phyloP scores from a whole-genome alignment of 2,329 filamentous ascomycete genomes.

The Seiridium cupressi region DNA sequence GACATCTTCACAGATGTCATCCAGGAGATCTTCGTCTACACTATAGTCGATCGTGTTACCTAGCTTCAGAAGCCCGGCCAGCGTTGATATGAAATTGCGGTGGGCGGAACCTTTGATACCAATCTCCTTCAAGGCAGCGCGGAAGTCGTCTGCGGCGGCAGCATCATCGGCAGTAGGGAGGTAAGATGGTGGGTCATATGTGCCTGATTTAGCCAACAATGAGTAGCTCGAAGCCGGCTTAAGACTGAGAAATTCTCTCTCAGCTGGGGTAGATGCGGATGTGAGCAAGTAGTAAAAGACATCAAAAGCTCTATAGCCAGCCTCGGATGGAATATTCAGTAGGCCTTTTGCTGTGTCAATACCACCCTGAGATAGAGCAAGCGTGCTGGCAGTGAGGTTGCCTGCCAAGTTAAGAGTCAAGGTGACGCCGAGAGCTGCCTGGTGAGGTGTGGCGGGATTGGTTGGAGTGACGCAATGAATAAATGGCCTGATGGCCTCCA shows the following conservation, averaged over 20 bases:
- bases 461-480: constrained; percentile 82
- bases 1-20: constrained; percentile 87
- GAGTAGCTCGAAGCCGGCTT: constrained; percentile 75
- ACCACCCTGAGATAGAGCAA: constrained; percentile 82
- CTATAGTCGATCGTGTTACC: constrained; percentile 86
- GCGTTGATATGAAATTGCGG: constrained; percentile 78
- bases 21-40: constrained; percentile 79
- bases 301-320: constrained; percentile 89
- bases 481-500: constrained; percentile 83
- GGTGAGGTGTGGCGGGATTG: constrained; percentile 80
- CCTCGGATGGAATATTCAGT: constrained; percentile 73
- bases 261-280: constrained; percentile 82
- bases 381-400: constrained; percentile 69
- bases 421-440: constrained; percentile 77
- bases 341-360: constrained; percentile 82
- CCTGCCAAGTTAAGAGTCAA: constrained; percentile 81
- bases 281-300: constrained; percentile 97
- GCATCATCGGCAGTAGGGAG: constrained; percentile 90
- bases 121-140: constrained; percentile 81
- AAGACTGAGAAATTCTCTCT: constrained; percentile 83
- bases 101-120: constrained; percentile 87
- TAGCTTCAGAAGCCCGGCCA: constrained; percentile 86
- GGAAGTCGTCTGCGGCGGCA: constrained; percentile 90
- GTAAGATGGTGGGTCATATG: constrained; percentile 82
- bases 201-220: constrained; percentile 78